Base-by-base conservation (phyloP, 2,329 filamentous ascomycete genomes). In the Monilinia laxa region DNA sequence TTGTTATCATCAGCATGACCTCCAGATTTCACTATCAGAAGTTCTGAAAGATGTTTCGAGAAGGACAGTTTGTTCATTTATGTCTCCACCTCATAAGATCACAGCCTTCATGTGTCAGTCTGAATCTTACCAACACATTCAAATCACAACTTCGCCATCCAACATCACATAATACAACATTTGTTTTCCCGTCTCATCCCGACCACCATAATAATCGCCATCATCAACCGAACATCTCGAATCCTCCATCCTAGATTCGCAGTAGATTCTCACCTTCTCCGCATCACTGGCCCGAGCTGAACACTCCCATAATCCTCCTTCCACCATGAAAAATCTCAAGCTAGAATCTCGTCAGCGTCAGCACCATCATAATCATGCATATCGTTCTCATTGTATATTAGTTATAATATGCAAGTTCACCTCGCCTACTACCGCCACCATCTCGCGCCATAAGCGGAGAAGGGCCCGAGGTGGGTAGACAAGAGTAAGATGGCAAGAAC, bases 391-490 rank as follows among this genome's bases (percentile, higher is more conserved):
- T 47, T 11, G 7, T 9, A 54, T 7, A n/a, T 40, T n/a, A 49
- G 45, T 9, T 1, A 42, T 42, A 6, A 11, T 31, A 12, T 14
- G 23, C 28, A 45, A 58, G 38, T 25, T 18, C 55, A 28, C 57
- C 57, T 60, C 42, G 57, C 25, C 28, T 23, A 18, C 14, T 49
- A 35, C 28, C n/a, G 28, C 28, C 57, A 38, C 28, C 28, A 49
- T 42, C 57, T 35, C 25, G 31, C 57, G 57, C 57, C 42, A 60
- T 49, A 60, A 60, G 57, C 57, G 57, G 56, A 59, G 40, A 4
- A 14, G 12, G 40, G 14, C 40, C 4, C 40, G 40, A 42, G 12
- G 42, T 7, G 31, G 42, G 23, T 23, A 40, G 6, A 11, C 9
- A 2, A n/a, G 11, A 35, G 42, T 47, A 47, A 49, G 42, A 49